These are phyloP conservation scores for Hirsutella minnesotensis DNA, from an alignment of 2,329 filamentous ascomycete species.

Conservation along the genomic window DNA sequence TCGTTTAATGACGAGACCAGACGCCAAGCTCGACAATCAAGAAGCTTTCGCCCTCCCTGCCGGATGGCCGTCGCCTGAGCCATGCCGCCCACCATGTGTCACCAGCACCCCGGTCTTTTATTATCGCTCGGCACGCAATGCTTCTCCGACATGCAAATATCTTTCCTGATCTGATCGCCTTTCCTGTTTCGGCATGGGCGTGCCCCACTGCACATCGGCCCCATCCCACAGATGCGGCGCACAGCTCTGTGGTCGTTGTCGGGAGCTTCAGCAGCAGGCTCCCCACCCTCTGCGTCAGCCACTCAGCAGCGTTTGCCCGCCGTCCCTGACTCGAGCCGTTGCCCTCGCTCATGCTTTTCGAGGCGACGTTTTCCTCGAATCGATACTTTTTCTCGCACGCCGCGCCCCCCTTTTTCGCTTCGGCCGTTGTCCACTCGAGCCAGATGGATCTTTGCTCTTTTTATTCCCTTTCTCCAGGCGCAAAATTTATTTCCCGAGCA, in stretches of 20 bases:
- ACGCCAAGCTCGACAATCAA: not conserved
- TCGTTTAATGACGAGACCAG: too few relatives aligned
- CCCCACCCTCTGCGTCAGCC: not conserved
- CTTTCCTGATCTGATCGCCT: not conserved
- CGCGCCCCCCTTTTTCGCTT: too few relatives aligned
- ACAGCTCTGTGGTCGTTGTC: not conserved
- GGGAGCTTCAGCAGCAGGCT: not conserved
- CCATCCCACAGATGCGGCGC: not conserved
- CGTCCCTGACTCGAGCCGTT: not conserved
- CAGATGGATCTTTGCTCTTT: not conserved
- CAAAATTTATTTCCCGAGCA: not conserved
- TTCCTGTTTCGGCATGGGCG: not conserved
- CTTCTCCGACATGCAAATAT: not conserved
- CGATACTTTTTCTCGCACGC: too few relatives aligned
- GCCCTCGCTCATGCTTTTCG: not conserved
- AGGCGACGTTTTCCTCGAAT: not conserved
- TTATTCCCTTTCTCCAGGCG: not conserved
- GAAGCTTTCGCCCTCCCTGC: not conserved
- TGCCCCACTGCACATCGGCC: not conserved
- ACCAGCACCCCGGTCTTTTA: not conserved
- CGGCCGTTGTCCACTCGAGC: too few relatives aligned
- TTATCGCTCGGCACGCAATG: not conserved
- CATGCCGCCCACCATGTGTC: not conserved
- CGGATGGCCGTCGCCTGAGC: not conserved
- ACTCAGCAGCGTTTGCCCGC: too few relatives aligned